Evolutionary conservation across 345 rosid species (phyloP).

Genomic region (Populus tremula): DNA sequence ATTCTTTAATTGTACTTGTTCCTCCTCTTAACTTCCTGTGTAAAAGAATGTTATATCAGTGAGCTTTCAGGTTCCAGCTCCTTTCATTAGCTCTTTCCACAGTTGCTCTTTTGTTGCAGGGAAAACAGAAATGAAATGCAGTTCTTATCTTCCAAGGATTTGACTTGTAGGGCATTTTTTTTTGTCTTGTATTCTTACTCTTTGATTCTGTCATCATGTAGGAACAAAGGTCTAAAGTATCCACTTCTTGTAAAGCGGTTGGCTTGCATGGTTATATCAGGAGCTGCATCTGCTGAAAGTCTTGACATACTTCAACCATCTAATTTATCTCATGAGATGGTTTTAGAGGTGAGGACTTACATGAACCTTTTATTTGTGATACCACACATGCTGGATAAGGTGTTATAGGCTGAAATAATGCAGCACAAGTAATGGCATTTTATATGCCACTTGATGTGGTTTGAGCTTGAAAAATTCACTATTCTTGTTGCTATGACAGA

Average conservation of each 20-base stretch:
- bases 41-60: too few species aligned
- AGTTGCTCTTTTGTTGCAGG: background rate
- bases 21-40: too few species aligned
- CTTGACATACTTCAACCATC: conserved; percentile 75
- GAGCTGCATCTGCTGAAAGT: conserved; percentile 45
- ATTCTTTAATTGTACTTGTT: too few species aligned
- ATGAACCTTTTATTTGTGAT: background rate
- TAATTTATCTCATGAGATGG: conserved; percentile 48
- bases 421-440: background rate
- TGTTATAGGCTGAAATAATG: background rate
- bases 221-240: conserved; percentile 70
- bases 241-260: conserved; percentile 80
- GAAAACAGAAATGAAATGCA: background rate
- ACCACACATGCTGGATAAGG: background rate
- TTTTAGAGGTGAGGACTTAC: conserved; percentile 44
- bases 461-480: background rate
- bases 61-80: too few species aligned
- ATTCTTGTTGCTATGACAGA: background rate
- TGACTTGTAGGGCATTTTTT: background rate
- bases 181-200: background rate
- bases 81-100: too few species aligned
- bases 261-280: conserved; percentile 71
- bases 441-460: background rate
- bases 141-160: background rate
- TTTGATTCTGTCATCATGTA: conserved; percentile 22